phyloP scores from a whole-genome alignment of 2,329 filamentous ascomycete species.

The Diatrype stigma region DNA sequence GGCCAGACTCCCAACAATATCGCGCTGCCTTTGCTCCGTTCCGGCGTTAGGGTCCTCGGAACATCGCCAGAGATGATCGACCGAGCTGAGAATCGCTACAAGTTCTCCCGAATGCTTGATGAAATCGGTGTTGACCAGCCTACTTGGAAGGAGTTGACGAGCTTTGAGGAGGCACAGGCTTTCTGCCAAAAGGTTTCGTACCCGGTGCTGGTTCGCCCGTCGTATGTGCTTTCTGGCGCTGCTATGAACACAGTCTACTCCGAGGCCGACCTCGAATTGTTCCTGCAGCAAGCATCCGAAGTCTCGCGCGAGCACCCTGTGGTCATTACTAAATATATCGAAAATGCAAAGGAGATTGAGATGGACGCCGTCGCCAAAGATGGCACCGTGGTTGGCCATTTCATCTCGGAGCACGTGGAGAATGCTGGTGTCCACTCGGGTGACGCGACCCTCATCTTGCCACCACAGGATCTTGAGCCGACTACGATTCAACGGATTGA shows the following conservation, averaged over 20 bases:
- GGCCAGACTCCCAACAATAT: constrained; percentile 99
- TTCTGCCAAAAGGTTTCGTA: constrained; percentile 91
- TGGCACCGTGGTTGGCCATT: constrained; percentile 87
- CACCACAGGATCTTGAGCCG: constrained; percentile 84
- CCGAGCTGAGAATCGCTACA: constrained; percentile 93
- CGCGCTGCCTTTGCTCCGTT: constrained; percentile 78
- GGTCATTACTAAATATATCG: constrained; percentile 99
- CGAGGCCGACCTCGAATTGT: constrained; percentile 82
- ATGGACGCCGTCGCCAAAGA: constrained; percentile 97
- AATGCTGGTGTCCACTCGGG: constrained; percentile 98
- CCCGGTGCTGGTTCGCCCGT: constrained; percentile 90
- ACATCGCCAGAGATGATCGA: constrained; percentile 99
- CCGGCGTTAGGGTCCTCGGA: constrained; percentile 88
- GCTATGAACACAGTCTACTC: constrained; percentile 99
- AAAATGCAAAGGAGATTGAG: constrained; percentile 98
- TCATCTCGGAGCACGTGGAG: constrained; percentile 97
- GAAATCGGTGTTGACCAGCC: constrained; percentile 93
- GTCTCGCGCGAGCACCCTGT: constrained; percentile 95
- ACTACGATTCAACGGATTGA: constrained; percentile 90
- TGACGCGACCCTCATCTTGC: constrained; percentile 91
- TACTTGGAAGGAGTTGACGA: constrained; percentile 95
- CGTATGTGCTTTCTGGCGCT: constrained; percentile 93
- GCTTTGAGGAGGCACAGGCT: constrained; percentile 79
- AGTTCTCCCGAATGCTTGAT: constrained; percentile 98
- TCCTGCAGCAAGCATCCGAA: constrained; percentile 84